Evolutionary conservation across 257 asterid species (phyloP).

Genomic region (Solanum pinnatisectum): DNA sequence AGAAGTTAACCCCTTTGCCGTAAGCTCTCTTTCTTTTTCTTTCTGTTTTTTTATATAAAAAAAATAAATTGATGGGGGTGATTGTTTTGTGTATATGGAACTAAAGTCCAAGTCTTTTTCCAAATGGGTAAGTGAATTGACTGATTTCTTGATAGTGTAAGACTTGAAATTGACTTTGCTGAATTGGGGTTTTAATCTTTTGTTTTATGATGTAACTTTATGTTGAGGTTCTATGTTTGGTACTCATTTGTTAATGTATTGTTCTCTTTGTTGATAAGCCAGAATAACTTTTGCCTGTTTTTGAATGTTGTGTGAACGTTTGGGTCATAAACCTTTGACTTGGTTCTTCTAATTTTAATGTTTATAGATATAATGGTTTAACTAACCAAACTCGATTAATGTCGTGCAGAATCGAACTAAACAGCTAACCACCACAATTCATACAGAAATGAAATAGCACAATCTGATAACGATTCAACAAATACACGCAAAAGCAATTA

Average conservation of each 20-base stretch:
- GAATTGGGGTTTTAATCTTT: not conserved
- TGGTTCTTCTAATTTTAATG: not conserved
- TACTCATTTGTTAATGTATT: not conserved
- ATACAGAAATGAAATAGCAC: not conserved
- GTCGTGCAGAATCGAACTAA: not conserved
- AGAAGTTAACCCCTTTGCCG: slow-evolving; percentile 18
- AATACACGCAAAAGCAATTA: not conserved
- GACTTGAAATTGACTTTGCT: not conserved
- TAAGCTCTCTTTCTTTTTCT: not conserved
- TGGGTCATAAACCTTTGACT: not conserved
- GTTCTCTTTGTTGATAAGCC: not conserved
- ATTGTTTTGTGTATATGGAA: not conserved
- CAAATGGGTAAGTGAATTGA: not conserved
- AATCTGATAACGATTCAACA: not conserved
- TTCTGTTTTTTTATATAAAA: not conserved
- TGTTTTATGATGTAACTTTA: not conserved
- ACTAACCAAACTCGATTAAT: no score
- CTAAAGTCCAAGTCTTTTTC: not conserved
- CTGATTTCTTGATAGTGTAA: not conserved
- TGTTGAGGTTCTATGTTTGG: not conserved
- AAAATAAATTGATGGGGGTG: not conserved
- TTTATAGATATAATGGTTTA: not conserved
- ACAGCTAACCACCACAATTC: not conserved
- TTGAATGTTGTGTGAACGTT: not conserved
- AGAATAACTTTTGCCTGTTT: not conserved